Evolutionary conservation across 495 filamentous ascomycete genomes (phyloP).

Genomic region (Lasiosphaeris hirsuta): DNA sequence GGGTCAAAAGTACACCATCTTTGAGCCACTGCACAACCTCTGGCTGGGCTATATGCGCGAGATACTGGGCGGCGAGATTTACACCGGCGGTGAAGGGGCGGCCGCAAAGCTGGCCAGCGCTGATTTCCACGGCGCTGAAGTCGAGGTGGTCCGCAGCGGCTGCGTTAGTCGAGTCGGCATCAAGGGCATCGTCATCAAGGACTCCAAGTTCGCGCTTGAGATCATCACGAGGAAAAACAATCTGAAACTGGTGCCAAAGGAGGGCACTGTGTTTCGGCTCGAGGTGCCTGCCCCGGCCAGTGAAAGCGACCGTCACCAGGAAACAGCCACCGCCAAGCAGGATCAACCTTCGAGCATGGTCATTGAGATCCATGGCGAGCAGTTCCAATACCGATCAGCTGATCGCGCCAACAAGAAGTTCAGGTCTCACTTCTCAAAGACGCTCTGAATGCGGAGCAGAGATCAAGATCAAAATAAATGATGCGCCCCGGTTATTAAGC

Average conservation of each 20-base stretch:
- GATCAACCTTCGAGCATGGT: conserved; percentile 46
- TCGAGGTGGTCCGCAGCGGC: conserved; percentile 77
- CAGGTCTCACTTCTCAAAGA: conserved; percentile 67
- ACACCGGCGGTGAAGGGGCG: conserved; percentile 40
- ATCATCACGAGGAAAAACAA: conserved; percentile 69
- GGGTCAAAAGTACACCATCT: conserved; percentile 70
- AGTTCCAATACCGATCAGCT: conserved; percentile 76
- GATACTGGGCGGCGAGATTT: conserved; percentile 53
- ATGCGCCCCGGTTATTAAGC: too few relatives aligned
- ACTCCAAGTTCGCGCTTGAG: conserved; percentile 83
- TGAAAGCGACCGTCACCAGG: conserved; percentile 1
- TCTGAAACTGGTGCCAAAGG: conserved; percentile 78
- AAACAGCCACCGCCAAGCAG: conserved; percentile 13
- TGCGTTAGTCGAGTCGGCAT: conserved; percentile 80
- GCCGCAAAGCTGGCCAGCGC: conserved; percentile 71
- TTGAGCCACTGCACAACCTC: conserved; percentile 68
- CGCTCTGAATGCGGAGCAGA: conserved; percentile 50
- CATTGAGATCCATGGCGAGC: conserved; percentile 85
- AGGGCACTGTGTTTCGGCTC: conserved; percentile 81
- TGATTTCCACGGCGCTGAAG: conserved; percentile 83
- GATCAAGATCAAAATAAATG: neutral
- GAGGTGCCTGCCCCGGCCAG: conserved; percentile 52
- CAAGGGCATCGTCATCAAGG: conserved; percentile 81
- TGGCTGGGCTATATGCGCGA: conserved; percentile 85
- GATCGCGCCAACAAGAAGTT: conserved; percentile 90